Evolutionary conservation across 2,329 filamentous ascomycete species (phyloP).

Genomic region (Aspergillus chevalieri): DNA sequence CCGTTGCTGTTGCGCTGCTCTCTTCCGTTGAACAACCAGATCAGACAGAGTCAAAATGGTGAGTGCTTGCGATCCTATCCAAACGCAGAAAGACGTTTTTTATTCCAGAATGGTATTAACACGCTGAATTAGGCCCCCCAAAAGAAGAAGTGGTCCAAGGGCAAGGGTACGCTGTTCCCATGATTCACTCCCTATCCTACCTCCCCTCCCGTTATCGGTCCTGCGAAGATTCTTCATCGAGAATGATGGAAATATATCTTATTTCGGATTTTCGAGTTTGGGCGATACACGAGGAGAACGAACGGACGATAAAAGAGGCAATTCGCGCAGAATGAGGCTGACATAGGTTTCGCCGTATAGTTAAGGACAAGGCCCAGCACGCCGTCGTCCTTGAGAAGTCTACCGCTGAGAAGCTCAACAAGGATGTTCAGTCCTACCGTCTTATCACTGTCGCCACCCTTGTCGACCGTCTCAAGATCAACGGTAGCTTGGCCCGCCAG

Average conservation of each 20-base stretch:
- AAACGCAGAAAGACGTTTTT: background rate
- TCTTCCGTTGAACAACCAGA: conserved; percentile 30
- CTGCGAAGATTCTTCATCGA: conserved; percentile 5
- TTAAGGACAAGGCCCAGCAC: conserved; percentile 99
- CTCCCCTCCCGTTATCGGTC: conserved; percentile 7
- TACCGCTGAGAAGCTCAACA: conserved; percentile 97
- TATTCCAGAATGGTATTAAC: conserved; percentile 9
- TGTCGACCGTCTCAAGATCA: conserved; percentile 99
- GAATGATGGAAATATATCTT: background rate
- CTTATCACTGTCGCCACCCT: conserved; percentile 97
- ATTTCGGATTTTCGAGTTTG: background rate
- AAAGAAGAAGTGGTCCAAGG: conserved; percentile 55
- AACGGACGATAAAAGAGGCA: conserved; percentile 16
- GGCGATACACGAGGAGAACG: conserved; percentile 11
- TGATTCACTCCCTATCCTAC: conserved; percentile 5
- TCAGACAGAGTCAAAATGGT: conserved; percentile 35
- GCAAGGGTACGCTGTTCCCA: conserved; percentile 44
- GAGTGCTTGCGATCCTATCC: conserved; percentile 10
- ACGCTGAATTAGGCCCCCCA: conserved; percentile 38
- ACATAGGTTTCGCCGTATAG: conserved; percentile 46
- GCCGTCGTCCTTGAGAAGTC: conserved; percentile 96
- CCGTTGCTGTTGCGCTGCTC: conserved; percentile 19
- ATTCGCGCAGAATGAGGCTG: conserved; percentile 8
- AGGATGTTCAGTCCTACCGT: conserved; percentile 99
- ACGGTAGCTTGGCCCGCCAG: conserved; percentile 89